Conservation (phyloP, 2,329 filamentous ascomycete species). For the Esteya vermicola region DNA sequence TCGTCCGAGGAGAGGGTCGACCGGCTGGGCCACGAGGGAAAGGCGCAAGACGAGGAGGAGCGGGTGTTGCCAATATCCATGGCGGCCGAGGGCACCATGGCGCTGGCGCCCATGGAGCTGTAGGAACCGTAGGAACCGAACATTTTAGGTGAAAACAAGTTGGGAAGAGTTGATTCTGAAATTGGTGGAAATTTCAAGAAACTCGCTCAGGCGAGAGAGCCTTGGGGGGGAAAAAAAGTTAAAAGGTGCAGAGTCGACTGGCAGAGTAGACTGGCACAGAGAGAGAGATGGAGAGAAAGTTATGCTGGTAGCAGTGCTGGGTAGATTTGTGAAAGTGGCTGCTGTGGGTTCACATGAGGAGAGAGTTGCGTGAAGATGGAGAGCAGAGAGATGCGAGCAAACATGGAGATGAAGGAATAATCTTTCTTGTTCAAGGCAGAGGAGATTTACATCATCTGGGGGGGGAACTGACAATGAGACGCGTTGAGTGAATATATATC, state of each 20-base stretch:
- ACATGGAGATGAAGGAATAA: not conserved
- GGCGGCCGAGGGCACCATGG: slow-evolving; percentile 20
- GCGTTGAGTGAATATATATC: slow-evolving; percentile 5
- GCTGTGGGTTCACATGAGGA: not conserved
- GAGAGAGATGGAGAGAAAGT: no score
- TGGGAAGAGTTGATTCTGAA: no score
- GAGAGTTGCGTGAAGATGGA: not conserved
- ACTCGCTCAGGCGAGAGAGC: not conserved
- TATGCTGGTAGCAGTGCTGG: no score
- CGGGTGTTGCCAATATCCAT: slow-evolving; percentile 31
- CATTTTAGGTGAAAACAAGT: slow-evolving; percentile 21
- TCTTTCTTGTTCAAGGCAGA: not conserved
- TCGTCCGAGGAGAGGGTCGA: slow-evolving; percentile 31
- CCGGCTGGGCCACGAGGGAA: slow-evolving; percentile 44
- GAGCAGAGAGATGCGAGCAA: not conserved
- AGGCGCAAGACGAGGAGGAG: slow-evolving; percentile 30
- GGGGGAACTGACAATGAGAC: not conserved
- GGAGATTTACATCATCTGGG: not conserved
- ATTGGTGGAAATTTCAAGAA: no score
- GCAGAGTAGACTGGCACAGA: no score
- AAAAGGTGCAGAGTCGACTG: no score
- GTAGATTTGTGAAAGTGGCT: no score
- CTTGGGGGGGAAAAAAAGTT: no score
- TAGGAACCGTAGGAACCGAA: slow-evolving; percentile 35
- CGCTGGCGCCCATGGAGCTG: slow-evolving; percentile 28